Evolutionary conservation across 345 rosid species (phyloP).

Genomic region (Laguncularia racemosa): DNA sequence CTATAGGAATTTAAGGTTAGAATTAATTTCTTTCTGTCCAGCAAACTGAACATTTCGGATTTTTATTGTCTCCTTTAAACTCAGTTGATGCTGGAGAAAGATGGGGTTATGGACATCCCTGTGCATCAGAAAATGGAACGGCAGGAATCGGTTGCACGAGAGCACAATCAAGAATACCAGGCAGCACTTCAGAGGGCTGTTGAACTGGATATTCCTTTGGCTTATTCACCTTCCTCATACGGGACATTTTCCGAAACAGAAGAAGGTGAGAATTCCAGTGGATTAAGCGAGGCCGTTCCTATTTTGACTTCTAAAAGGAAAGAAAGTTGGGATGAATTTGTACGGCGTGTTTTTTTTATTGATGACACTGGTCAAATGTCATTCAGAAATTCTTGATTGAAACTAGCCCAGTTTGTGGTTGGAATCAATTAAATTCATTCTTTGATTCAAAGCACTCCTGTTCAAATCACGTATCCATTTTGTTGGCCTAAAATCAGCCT

Average conservation of each 20-base stretch:
- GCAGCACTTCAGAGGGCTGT: conserved; percentile 77
- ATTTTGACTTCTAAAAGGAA: conserved; percentile 31
- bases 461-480: neutral
- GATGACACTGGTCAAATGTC: conserved; percentile 46
- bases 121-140: conserved; percentile 74
- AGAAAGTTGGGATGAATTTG: conserved; percentile 51
- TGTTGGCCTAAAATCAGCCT: no score
- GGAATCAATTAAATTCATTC: neutral
- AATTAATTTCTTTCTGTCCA: no score
- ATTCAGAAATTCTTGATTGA: conserved; percentile 23
- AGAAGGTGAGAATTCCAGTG: conserved; percentile 49
- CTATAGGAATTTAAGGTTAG: neutral
- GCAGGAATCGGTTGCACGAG: conserved; percentile 57
- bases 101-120: conserved; percentile 61
- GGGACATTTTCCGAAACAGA: conserved; percentile 67
- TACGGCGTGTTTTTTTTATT: conserved; percentile 41
- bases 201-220: conserved; percentile 59
- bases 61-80: conserved; percentile 1
- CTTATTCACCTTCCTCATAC: conserved; percentile 47
- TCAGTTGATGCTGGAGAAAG: conserved; percentile 79
- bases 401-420: neutral
- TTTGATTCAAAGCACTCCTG: conserved; percentile 6
- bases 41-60: no score
- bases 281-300: conserved; percentile 23
- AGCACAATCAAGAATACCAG: conserved; percentile 66